phyloP scores from a whole-genome alignment of 2,329 filamentous ascomycete species.

The Samsoniella hepiali region DNA sequence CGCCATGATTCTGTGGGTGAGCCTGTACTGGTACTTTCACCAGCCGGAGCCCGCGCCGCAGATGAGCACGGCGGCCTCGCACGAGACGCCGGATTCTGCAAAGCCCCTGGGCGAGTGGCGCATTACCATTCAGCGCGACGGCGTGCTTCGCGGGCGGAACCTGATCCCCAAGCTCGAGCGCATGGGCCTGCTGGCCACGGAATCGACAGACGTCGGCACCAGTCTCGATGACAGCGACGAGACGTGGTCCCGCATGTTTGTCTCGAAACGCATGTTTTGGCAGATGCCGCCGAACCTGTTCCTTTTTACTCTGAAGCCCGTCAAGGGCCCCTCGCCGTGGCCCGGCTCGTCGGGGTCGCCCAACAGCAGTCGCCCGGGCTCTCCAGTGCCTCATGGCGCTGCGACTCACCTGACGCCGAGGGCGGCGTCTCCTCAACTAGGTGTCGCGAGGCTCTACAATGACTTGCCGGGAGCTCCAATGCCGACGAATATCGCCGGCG shows the following conservation, averaged over 20 bases:
- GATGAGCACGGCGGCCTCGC: constrained; percentile 60
- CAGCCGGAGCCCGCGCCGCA: constrained; percentile 68
- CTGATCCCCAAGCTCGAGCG: constrained; percentile 86
- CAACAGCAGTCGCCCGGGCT: constrained; percentile 49
- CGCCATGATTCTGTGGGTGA: constrained; percentile 95
- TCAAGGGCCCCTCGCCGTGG: constrained; percentile 35
- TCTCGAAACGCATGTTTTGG: constrained; percentile 81
- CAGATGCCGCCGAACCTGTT: constrained; percentile 85
- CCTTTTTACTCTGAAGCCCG: constrained; percentile 76
- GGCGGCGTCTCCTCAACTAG: constrained; percentile 18
- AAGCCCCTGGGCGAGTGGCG: constrained; percentile 83
- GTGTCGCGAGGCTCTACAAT: constrained; percentile 24
- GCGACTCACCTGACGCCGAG: constrained; percentile 21
- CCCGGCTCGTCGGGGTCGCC: constrained; percentile 56
- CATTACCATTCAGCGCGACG: constrained; percentile 79
- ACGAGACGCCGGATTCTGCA: constrained; percentile 63
- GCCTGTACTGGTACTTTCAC: constrained; percentile 97
- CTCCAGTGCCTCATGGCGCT: constrained; percentile 41
- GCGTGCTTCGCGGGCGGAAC: constrained; percentile 80
- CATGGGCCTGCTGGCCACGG: constrained; percentile 79
- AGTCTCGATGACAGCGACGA: constrained; percentile 58
- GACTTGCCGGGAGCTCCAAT: constrained; percentile 40
- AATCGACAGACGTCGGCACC: constrained; percentile 71
- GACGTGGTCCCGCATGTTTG: constrained; percentile 75
- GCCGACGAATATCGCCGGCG: constrained; percentile 32